Evolutionary conservation across 202 grass and related monocot genomes (phyloP).

Genomic region (Bolboschoenoplectus hybrid): DNA sequence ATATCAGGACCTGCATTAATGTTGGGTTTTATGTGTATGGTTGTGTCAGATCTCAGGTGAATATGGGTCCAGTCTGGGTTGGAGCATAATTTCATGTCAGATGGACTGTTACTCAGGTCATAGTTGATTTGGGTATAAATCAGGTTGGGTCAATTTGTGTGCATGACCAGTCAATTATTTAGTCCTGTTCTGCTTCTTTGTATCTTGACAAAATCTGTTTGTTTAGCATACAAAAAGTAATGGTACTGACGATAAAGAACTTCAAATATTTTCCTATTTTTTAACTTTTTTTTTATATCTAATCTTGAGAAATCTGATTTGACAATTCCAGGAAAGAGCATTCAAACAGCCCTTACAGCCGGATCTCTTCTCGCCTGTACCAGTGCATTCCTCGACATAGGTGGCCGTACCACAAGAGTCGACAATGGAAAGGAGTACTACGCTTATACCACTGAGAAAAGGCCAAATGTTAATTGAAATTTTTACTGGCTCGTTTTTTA

Average conservation of each 20-base stretch:
- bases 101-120: neutral
- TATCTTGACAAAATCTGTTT: neutral
- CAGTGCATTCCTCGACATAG: conserved; percentile 67
- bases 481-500: conserved; percentile 27
- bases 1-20: neutral
- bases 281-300: neutral
- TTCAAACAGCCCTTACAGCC: conserved; percentile 63
- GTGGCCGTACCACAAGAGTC: conserved; percentile 74
- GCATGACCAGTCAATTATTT: neutral
- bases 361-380: conserved; percentile 80
- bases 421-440: conserved; percentile 84
- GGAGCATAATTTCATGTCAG: neutral
- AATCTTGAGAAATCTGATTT: conserved; percentile 7
- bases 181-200: neutral
- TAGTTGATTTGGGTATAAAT: neutral
- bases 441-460: conserved; percentile 72
- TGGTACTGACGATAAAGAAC: neutral
- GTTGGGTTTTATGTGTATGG: neutral
- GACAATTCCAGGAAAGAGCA: conserved; percentile 67
- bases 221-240: neutral
- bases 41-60: neutral
- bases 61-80: neutral
- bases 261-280: neutral
- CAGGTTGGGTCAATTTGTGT: neutral
- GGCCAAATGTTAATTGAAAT: conserved; percentile 50